Evolutionary conservation across 2,329 filamentous ascomycete genomes (phyloP), one percentile per base, ranked within the genome.

Genomic region (Ambrosiella beaveri): DNA sequence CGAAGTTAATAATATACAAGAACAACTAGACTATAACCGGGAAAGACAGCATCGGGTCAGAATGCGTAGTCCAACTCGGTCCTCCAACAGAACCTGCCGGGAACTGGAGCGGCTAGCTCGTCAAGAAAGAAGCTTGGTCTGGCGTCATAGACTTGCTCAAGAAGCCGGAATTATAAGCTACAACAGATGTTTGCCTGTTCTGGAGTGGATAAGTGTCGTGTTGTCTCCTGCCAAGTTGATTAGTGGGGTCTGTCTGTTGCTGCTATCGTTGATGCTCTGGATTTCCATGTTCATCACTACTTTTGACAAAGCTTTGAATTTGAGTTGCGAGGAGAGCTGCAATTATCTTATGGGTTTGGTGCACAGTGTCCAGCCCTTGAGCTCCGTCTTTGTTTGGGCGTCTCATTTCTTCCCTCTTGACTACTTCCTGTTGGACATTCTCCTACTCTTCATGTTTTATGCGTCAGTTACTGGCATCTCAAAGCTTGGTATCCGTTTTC

Each of bases 271-370:
- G 12, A 64, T 95, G 47, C 78, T 94, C 63, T 95, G 88, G 78
- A 78, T 85, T 7, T 95, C 88, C 11, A 97, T 98, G 88, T 78
- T 97, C 64, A 86, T 97, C 67, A 97, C 91, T 0, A 86, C 83
- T 63, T 89, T 97, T 66, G 93, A 98, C 78, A 97, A 97, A 73
- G 88, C 89, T 40, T 90, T 86, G 69, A 96, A 97, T 2, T 74
- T 94, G 62, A 36, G 19, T 51, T 98, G 93, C 78, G 91, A 93
- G 69, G 75, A 82, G 60, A 83, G 81, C 64, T 98, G 93, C 68
- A 93, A 93, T 62, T 98, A 96, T 71, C 86, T 97, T 54, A 77
- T 98, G 3, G 88, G 84, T 49, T 78, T 75, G 66, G 86, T 94
- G 68, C 88, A 94, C 68, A 82, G 97, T 64, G 95, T 96, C 74